Evolutionary conservation across 2,329 filamentous ascomycete species (phyloP).

Genomic region (Metarhizium rileyi): DNA sequence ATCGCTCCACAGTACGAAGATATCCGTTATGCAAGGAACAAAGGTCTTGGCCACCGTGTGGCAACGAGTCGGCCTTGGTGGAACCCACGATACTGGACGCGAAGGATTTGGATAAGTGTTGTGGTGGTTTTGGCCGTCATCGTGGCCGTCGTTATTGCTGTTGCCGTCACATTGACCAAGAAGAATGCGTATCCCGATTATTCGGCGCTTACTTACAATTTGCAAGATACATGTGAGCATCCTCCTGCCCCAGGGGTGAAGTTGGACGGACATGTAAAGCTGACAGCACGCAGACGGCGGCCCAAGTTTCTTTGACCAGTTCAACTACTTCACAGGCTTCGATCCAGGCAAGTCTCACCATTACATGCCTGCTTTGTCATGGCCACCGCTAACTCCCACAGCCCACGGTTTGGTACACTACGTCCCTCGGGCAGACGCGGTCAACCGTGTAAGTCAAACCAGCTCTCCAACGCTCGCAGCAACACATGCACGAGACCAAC

Average conservation of each 20-base stretch:
- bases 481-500: neutral
- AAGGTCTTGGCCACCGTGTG: conserved; percentile 12
- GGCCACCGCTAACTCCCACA: conserved; percentile 7
- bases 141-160: conserved; percentile 37
- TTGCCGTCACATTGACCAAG: conserved; percentile 30
- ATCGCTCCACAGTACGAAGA: conserved; percentile 19
- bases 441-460: conserved; percentile 31
- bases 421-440: conserved; percentile 32
- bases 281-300: conserved; percentile 31
- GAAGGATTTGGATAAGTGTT: conserved; percentile 37
- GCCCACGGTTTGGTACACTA: conserved; percentile 45
- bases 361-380: neutral
- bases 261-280: neutral
- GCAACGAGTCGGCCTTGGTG: conserved; percentile 27
- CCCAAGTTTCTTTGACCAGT: conserved; percentile 43
- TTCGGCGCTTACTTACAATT: conserved; percentile 32
- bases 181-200: conserved; percentile 40
- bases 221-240: conserved; percentile 39
- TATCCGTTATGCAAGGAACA: conserved; percentile 13
- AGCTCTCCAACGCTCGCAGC: neutral
- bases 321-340: conserved; percentile 40
- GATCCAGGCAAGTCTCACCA: conserved; percentile 31
- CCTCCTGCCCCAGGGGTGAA: neutral
- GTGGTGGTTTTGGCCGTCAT: conserved; percentile 31
- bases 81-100: conserved; percentile 43